These are phyloP conservation scores for Starmerella tilneyi DNA, from an alignment of 805 yeast genomes.

Conservation along the genomic window DNA sequence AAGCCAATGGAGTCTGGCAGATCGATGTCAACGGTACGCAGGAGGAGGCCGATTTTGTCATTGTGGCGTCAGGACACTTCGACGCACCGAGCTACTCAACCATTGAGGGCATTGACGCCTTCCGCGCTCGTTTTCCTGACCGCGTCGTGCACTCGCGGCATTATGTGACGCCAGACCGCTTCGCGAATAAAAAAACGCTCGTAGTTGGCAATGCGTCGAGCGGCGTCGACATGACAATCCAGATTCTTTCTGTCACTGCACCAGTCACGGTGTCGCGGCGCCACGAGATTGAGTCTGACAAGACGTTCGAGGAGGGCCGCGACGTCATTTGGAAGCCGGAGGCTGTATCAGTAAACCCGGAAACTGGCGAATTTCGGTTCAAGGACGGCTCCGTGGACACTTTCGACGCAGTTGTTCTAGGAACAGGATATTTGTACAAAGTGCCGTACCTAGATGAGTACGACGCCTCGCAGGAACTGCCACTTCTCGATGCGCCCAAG, in stretches of 20 bases:
- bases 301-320: slow-evolving; percentile 29
- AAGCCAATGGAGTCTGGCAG: slow-evolving; percentile 36
- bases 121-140: slow-evolving; percentile 27
- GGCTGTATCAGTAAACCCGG: slow-evolving; percentile 31
- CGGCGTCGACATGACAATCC: slow-evolving; percentile 63
- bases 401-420: slow-evolving; percentile 53
- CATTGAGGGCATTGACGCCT: slow-evolving; percentile 43
- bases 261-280: slow-evolving; percentile 42
- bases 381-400: slow-evolving; percentile 39
- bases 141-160: slow-evolving; percentile 46
- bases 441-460: slow-evolving; percentile 47
- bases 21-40: slow-evolving; percentile 31
- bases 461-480: slow-evolving; percentile 11
- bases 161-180: slow-evolving; percentile 42
- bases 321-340: slow-evolving; percentile 35
- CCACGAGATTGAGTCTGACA: slow-evolving; percentile 34
- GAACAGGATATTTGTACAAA: slow-evolving; percentile 64
- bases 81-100: slow-evolving; percentile 53
- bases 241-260: slow-evolving; percentile 39
- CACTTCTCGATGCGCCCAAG: slow-evolving; percentile 27
- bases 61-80: slow-evolving; percentile 55
- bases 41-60: slow-evolving; percentile 45
- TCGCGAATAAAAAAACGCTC: slow-evolving; percentile 39
- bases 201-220: slow-evolving; percentile 72
- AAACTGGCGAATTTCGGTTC: slow-evolving; percentile 36